phyloP scores from a whole-genome alignment of 2,329 filamentous ascomycete species.

The Amauroascus niger region DNA sequence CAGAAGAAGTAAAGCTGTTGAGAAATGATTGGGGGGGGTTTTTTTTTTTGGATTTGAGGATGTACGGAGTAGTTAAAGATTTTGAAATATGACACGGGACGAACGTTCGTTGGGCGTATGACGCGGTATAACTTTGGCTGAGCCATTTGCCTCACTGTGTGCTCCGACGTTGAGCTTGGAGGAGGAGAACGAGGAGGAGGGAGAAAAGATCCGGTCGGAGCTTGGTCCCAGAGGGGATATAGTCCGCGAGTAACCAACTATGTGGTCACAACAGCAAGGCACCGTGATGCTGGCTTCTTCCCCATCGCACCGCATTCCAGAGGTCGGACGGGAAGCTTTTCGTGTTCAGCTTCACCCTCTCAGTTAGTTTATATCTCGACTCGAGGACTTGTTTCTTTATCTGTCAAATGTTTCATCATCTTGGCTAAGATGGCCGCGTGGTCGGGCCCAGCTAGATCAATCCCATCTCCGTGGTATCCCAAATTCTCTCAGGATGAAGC shows the following conservation, averaged over 20 bases:
- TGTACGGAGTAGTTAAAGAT: conserved; percentile 19
- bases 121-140: conserved; percentile 33
- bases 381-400: no score
- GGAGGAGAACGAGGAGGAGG: conserved; percentile 21
- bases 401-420: no score
- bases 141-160: conserved; percentile 28
- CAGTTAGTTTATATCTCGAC: no score
- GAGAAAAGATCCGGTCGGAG: conserved; percentile 10
- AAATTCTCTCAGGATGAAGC: no score
- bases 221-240: background rate
- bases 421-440: no score
- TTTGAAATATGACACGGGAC: conserved; percentile 26
- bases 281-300: no score
- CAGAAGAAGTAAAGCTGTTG: conserved; percentile 24
- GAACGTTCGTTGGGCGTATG: conserved; percentile 25
- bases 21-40: conserved; percentile 26
- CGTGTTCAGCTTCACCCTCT: no score
- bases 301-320: no score
- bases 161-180: conserved; percentile 29
- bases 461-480: no score
- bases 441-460: no score
- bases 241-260: background rate
- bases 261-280: no score
- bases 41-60: conserved; percentile 24
- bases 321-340: no score